A percentile compares a stretch with the other conserved stretches of the same genome.
phyloP scores from a whole-genome alignment of 495 filamentous ascomycete genomes.

The Bombardia bombarda region DNA sequence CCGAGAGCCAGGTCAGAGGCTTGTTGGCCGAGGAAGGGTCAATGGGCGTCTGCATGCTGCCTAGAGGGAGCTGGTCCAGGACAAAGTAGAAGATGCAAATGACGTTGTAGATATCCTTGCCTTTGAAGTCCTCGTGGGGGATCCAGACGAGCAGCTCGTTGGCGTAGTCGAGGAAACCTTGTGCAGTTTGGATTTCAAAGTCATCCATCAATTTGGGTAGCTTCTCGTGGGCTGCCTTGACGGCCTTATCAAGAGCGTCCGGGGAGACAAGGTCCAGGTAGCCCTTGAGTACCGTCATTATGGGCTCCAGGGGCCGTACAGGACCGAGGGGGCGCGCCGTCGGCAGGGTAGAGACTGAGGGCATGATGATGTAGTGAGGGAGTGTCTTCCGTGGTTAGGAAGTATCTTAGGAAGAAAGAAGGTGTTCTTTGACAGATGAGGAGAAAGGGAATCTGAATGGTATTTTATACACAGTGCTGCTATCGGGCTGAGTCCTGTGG shows the following conservation, averaged over 20 bases:
- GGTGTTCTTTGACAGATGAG: no score
- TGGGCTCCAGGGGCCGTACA: no score
- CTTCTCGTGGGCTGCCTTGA: neutral
- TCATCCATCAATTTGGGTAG: neutral
- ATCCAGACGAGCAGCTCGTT: neutral
- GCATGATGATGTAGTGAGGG: no score
- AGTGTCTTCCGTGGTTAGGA: no score
- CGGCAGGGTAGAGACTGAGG: no score
- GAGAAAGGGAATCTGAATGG: no score
- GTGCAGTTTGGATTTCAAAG: neutral
- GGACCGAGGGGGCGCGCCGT: no score
- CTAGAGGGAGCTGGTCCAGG: conserved; percentile 1
- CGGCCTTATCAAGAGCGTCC: neutral
- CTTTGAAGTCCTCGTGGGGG: neutral
- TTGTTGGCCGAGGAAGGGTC: neutral
- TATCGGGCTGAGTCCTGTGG: no score
- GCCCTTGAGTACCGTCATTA: no score
- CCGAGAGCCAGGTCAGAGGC: neutral
- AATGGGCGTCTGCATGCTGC: neutral
- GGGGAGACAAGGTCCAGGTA: no score
- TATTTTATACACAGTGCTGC: no score
- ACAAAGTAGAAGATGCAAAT: conserved; percentile 3
- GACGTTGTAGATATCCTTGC: neutral
- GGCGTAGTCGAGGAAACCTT: neutral
- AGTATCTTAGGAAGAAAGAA: no score